These are phyloP conservation scores for Tetracentron sinense DNA, from an alignment of 164 flowering plant species.

Conservation along the genomic window DNA sequence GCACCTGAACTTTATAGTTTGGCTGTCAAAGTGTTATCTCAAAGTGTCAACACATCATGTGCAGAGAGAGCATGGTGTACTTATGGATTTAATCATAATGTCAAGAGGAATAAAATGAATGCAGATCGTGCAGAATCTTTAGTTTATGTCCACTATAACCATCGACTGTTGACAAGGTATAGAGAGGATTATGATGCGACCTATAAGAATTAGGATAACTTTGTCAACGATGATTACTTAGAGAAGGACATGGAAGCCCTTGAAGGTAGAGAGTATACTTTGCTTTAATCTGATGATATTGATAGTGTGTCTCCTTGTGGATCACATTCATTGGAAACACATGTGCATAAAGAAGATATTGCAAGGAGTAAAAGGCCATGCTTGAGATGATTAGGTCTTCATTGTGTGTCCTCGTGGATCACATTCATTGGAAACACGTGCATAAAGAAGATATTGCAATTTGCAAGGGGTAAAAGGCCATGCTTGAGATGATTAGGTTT, in stretches of 20 bases:
- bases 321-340: no score
- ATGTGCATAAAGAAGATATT: no score
- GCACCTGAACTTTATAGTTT: constrained; percentile 5
- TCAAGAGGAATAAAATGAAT: constrained; percentile 4
- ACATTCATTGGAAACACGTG: no score
- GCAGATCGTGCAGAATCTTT: neutral
- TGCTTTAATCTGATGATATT: no score
- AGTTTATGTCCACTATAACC: constrained; percentile 11
- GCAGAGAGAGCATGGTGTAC: constrained; percentile 14
- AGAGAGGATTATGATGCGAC: constrained; percentile 3
- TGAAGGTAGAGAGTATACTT: no score
- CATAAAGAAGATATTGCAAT: no score
- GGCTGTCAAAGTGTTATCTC: constrained; percentile 10
- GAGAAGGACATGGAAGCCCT: constrained; percentile 7
- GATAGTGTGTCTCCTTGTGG: no score
- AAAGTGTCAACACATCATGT: constrained; percentile 12
- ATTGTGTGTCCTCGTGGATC: no score
- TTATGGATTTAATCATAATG: constrained; percentile 1
- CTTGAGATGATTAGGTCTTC: no score
- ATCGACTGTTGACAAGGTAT: constrained; percentile 3
- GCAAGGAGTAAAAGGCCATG: no score
- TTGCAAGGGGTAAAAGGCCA: no score
- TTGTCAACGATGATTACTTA: constrained; percentile 1
- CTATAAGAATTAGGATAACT: constrained; percentile 10
- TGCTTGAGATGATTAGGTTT: no score